phyloP scores from a whole-genome alignment of 176 grass and related monocot species.

The Melocanna baccifera region DNA sequence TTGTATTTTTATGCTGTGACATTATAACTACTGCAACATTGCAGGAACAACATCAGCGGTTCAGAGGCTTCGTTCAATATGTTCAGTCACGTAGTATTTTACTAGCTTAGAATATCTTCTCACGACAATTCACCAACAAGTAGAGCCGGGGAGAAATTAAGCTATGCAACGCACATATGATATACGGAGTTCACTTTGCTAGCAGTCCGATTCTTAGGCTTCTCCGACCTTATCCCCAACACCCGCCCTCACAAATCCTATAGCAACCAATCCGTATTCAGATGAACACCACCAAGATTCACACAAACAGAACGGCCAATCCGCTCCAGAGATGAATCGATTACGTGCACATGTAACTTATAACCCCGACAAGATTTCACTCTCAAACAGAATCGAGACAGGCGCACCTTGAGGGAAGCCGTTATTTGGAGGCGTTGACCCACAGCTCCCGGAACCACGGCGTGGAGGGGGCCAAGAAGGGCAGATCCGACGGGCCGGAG shows the following conservation, averaged over 20 bases:
- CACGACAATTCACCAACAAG: neutral
- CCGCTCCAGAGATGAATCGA: neutral
- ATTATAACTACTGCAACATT: neutral
- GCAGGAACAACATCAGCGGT: neutral
- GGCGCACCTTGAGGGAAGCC: neutral
- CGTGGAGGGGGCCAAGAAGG: slow-evolving; percentile 36
- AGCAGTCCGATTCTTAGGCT: neutral
- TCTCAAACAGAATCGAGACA: neutral
- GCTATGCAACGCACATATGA: neutral
- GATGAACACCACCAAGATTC: neutral
- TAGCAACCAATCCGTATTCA: neutral
- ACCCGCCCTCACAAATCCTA: neutral
- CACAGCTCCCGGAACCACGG: slow-evolving; percentile 76
- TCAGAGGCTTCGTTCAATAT: neutral
- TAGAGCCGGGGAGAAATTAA: neutral
- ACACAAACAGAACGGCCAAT: neutral
- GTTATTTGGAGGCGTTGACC: slow-evolving; percentile 49
- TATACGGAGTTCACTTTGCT: neutral
- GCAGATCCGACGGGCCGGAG: slow-evolving; percentile 18
- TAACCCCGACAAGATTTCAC: neutral
- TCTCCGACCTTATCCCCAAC: neutral
- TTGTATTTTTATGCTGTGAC: neutral
- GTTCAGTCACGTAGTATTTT: neutral
- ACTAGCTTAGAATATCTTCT: neutral
- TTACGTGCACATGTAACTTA: neutral